These are phyloP conservation scores for Boletus tomentosulus DNA, from an alignment of 768 basidiomycete genomes.

Conservation along the genomic window DNA sequence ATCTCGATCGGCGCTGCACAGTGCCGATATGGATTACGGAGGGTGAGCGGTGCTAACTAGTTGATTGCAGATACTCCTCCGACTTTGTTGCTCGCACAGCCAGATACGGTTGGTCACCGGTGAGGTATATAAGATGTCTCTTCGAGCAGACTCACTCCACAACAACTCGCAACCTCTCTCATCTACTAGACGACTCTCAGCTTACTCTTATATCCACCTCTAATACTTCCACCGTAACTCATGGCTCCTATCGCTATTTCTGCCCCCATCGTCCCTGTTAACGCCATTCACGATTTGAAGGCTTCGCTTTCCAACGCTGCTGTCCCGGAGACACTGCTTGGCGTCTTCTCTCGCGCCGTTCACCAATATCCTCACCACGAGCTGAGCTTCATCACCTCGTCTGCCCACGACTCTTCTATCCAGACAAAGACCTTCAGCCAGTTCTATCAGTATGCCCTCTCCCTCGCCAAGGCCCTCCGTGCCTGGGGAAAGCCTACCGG, in stretches of 20 bases:
- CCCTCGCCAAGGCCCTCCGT: too few relatives aligned
- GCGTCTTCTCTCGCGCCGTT: constrained; percentile 16
- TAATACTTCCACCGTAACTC: not conserved
- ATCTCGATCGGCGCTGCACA: not conserved
- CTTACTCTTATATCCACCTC: not conserved
- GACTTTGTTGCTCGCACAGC: not conserved
- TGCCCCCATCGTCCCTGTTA: not conserved
- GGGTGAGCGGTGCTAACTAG: not conserved
- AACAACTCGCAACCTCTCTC: not conserved
- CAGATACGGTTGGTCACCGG: not conserved
- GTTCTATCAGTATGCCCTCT: too few relatives aligned
- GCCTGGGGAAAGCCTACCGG: too few relatives aligned
- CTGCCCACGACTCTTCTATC: constrained; percentile 22
- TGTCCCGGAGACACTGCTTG: constrained; percentile 12
- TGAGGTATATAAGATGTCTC: not conserved
- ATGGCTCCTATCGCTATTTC: not conserved
- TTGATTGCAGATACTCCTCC: not conserved
- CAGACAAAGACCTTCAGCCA: constrained; percentile 17
- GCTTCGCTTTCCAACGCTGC: not conserved
- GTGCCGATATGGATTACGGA: not conserved
- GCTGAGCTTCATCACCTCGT: constrained; percentile 23
- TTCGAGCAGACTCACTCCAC: not conserved
- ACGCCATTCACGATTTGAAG: not conserved
- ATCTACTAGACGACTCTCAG: not conserved
- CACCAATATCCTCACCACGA: constrained; percentile 20